A percentile compares a stretch with the other conserved stretches of the same genome.
Conservation (phyloP, 2,329 filamentous ascomycete genomes). For the Dothiorella sarmentorum region DNA sequence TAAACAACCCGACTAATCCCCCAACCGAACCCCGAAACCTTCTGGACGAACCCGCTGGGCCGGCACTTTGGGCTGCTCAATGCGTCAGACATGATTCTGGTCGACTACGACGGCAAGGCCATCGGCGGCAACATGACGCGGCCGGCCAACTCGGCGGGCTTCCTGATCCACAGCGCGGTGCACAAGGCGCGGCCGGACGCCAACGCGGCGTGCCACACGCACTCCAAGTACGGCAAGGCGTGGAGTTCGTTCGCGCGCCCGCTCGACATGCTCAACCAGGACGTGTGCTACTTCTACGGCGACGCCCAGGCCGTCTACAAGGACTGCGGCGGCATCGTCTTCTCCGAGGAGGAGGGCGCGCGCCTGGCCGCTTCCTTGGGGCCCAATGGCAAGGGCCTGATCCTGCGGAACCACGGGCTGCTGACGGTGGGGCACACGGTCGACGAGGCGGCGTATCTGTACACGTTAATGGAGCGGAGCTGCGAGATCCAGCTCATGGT, state of each 20-base stretch:
- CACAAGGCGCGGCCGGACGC: constrained; percentile 64
- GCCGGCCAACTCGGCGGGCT: constrained; percentile 65
- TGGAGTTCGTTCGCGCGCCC: constrained; percentile 63
- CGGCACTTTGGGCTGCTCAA: constrained; percentile 63
- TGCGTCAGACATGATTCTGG: constrained; percentile 64
- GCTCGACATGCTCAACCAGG: constrained; percentile 69
- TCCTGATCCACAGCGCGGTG: constrained; percentile 66
- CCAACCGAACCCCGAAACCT: constrained; percentile 46
- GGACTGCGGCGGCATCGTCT: constrained; percentile 62
- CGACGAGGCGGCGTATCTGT: constrained; percentile 70
- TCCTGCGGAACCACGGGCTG: constrained; percentile 69
- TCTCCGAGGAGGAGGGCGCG: constrained; percentile 61
- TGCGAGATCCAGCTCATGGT: constrained; percentile 66
- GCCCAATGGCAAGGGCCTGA: constrained; percentile 57
- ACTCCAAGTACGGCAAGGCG: constrained; percentile 63
- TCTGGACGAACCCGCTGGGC: constrained; percentile 69
- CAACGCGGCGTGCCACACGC: constrained; percentile 65
- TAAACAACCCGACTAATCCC: too few species aligned
- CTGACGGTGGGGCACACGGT: constrained; percentile 68
- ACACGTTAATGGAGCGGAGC: constrained; percentile 64
- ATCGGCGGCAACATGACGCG: constrained; percentile 60
- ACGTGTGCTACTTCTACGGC: constrained; percentile 61
- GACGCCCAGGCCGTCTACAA: constrained; percentile 63
- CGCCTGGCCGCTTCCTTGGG: constrained; percentile 63
- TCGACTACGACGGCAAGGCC: constrained; percentile 61